A percentile compares a stretch with the other conserved stretches of the same genome.
Evolutionary conservation across 1,284 basidiomycete species (phyloP).

Genomic region (Ceratobasidium sp.): DNA sequence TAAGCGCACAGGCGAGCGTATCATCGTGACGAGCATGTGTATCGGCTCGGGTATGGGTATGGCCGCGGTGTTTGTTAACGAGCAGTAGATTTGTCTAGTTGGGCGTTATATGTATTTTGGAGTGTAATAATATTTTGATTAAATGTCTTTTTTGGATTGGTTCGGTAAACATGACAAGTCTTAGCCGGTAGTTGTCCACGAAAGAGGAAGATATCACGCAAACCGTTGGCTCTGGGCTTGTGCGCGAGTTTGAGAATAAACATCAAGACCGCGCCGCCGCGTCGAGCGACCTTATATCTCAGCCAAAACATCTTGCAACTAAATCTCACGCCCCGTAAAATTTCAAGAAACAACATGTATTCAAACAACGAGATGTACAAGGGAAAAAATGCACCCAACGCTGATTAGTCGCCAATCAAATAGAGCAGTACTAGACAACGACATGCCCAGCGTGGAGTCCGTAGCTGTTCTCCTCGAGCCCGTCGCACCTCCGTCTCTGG

Average conservation of each 20-base stretch:
- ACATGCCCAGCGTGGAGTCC: conserved; percentile 39
- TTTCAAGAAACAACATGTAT: too few species aligned
- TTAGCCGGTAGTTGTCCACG: too few species aligned
- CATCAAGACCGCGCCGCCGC: too few species aligned
- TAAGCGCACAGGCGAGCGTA: conserved; percentile 61
- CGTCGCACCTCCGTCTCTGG: not conserved
- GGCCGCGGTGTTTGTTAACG: conserved; percentile 80
- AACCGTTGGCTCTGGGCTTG: too few species aligned
- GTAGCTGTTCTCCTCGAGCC: conserved; percentile 15
- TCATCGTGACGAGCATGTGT: conserved; percentile 95
- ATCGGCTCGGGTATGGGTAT: conserved; percentile 90
- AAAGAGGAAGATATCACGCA: too few species aligned
- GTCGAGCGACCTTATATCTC: too few species aligned
- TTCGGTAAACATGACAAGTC: too few species aligned
- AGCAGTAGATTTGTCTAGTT: conserved; percentile 52
- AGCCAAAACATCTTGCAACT: too few species aligned
- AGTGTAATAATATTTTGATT: conserved; percentile 13
- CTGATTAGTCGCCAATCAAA: conserved; percentile 41
- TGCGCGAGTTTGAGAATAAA: too few species aligned
- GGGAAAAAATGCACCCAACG: conserved; percentile 37
- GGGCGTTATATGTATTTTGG: not conserved
- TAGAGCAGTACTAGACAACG: conserved; percentile 37
- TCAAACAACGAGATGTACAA: not conserved
- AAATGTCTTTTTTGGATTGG: conserved; percentile 2
- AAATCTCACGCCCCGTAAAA: too few species aligned